Evolutionary conservation across 2,329 filamentous ascomycete genomes (phyloP).

Genomic region (Aspergillus brunneoviolaceus): DNA sequence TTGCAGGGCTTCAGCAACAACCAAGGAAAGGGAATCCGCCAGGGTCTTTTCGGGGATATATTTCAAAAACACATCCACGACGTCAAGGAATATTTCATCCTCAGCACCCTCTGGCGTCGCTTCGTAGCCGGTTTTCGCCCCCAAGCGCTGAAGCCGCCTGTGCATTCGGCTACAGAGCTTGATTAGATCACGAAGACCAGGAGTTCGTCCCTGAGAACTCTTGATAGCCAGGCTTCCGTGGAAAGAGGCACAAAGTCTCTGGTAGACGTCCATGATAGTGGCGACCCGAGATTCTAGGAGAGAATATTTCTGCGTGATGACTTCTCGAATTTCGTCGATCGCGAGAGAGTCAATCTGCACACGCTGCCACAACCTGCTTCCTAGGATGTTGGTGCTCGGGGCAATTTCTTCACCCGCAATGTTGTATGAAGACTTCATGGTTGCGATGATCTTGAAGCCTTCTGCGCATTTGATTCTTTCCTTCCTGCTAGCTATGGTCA

Average conservation of each 20-base stretch:
- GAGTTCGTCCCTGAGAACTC: conserved; percentile 52
- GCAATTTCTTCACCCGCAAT: conserved; percentile 69
- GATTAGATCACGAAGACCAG: conserved; percentile 75
- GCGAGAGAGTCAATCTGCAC: conserved; percentile 68
- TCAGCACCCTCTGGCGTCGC: conserved; percentile 68
- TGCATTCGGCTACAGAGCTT: conserved; percentile 85
- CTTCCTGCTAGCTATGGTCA: conserved; percentile 84
- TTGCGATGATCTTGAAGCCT: conserved; percentile 89
- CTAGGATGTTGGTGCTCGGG: conserved; percentile 69
- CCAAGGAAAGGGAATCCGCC: conserved; percentile 54
- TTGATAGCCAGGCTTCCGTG: conserved; percentile 40
- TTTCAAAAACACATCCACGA: conserved; percentile 86
- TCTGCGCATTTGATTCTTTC: conserved; percentile 79
- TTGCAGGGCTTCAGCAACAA: conserved; percentile 83
- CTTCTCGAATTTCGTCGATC: conserved; percentile 68
- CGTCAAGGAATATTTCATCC: conserved; percentile 90
- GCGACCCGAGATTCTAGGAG: conserved; percentile 59
- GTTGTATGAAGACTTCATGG: conserved; percentile 69
- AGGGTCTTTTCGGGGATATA: conserved; percentile 68
- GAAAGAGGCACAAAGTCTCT: conserved; percentile 42
- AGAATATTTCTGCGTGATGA: conserved; percentile 71
- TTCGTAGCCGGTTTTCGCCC: conserved; percentile 66
- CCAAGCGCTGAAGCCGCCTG: conserved; percentile 58
- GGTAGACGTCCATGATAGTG: conserved; percentile 59
- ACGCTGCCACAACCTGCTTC: conserved; percentile 80